These are phyloP conservation scores for Phellopilus nigrolimitatus DNA, from an alignment of 1,284 basidiomycete genomes.

Conservation along the genomic window DNA sequence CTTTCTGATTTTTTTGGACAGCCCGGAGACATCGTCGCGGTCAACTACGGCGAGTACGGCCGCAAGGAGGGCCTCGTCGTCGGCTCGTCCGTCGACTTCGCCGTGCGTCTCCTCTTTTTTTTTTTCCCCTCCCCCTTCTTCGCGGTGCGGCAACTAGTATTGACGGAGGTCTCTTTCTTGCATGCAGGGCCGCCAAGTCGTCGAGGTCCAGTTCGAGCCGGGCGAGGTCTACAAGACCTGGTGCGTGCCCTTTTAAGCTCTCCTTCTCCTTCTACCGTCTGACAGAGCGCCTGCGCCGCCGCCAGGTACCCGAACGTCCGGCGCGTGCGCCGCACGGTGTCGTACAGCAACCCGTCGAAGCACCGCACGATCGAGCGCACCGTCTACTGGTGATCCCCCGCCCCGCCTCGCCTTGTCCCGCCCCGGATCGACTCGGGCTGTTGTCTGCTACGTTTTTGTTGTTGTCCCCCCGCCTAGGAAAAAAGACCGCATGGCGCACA, in stretches of 20 bases:
- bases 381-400: slow-evolving; percentile 18
- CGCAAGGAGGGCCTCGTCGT: slow-evolving; percentile 72
- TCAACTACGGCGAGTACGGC: slow-evolving; percentile 57
- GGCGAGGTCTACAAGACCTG: slow-evolving; percentile 63
- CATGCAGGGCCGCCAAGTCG: slow-evolving; percentile 65
- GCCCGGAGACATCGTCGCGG: slow-evolving; percentile 76
- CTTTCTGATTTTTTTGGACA: slow-evolving; percentile 27
- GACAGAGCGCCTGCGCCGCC: not conserved
- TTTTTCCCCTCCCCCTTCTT: not conserved
- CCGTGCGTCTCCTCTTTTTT: slow-evolving; percentile 40
- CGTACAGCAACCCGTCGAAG: slow-evolving; percentile 14
- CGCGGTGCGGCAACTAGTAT: not conserved
- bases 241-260: slow-evolving; percentile 34
- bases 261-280: not conserved
- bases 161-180: slow-evolving; percentile 16
- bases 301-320: slow-evolving; percentile 41
- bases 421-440: not conserved
- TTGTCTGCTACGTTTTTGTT: not conserved
- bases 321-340: slow-evolving; percentile 18
- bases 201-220: slow-evolving; percentile 73
- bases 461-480: too few relatives aligned
- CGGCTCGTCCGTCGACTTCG: slow-evolving; percentile 63
- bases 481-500: too few relatives aligned
- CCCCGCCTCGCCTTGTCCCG: not conserved
- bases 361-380: slow-evolving; percentile 19